Evolutionary conservation across 2,329 filamentous ascomycete genomes (phyloP), one percentile per base, ranked within the genome.

Genomic region (Pseudogymnoascus sp.): DNA sequence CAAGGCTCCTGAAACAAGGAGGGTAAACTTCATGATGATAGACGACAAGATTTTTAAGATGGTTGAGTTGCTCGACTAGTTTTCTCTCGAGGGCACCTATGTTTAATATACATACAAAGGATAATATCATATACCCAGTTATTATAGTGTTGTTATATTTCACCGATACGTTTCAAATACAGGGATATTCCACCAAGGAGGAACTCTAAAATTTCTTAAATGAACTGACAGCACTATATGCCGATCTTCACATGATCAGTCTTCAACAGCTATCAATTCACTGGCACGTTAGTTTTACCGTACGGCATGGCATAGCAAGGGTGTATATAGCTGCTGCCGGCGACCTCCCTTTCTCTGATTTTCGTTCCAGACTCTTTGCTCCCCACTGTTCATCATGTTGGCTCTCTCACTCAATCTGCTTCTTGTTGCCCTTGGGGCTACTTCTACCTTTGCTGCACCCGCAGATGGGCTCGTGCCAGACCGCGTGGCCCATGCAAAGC

Each of bases 401-500:
- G 16, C 46, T 34, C n/a, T 31, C 25, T 16, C 46, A 31, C n/a
- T 56, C 25, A 56, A 56, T 31, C 46, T 56, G 23, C 25, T 56
- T 18, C 25, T 56, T 34, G 18, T 56, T 56, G 25, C 46, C 46
- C 11, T 31, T 31, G 46, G 8, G n/a, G 46, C 25, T 34, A 34
- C 46, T 31, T 31, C 46, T 31, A n/a, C 46, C 8, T 31, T 56
- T 56, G 46, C 46, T 31, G 46, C 46, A 12, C 46, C 25, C 5
- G 46, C 46, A 11, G 46, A 56, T 18, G 46, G 46, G 8, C 25
- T 31, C 25, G 25, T 56, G n/a, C 46, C 46, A 34, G 46, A 34
- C 8, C 25, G 46, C 12, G 25, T 18, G n/a, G 42, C 61, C 5
- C 37, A 67, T n/a, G 64, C 65, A n/a, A 68, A 64, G 42, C 65